A percentile compares a stretch with the other conserved stretches of the same genome.
Conservation (phyloP, 306 rosid species). For the Crataegus laevigata region DNA sequence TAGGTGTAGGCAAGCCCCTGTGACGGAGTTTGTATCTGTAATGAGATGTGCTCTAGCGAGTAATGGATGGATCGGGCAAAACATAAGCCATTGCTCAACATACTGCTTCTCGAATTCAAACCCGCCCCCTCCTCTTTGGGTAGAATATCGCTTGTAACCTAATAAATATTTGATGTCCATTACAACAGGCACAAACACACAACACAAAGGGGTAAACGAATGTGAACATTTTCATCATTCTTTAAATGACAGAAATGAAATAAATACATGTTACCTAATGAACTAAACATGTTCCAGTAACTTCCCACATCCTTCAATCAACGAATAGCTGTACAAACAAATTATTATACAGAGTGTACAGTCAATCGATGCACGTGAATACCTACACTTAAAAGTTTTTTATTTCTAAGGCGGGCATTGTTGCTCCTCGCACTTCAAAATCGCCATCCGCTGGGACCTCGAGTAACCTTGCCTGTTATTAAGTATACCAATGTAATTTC, state of each 20-base stretch:
- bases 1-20: too few relatives aligned
- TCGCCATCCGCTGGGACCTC: conserved; percentile 68
- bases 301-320: conserved; percentile 50
- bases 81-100: background rate
- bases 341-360: conserved; percentile 30
- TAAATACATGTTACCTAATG: conserved; percentile 24
- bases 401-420: conserved; percentile 35
- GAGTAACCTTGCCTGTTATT: conserved; percentile 73
- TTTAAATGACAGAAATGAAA: conserved; percentile 38
- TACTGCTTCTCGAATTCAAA: too few relatives aligned
- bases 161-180: background rate
- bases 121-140: too few relatives aligned
- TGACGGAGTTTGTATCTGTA: too few relatives aligned
- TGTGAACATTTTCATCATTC: conserved; percentile 34
- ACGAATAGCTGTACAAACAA: conserved; percentile 79
- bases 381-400: conserved; percentile 17
- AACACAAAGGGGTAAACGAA: background rate
- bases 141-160: too few relatives aligned
- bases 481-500: conserved; percentile 63
- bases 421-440: conserved; percentile 53
- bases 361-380: conserved; percentile 14
- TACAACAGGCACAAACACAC: background rate
- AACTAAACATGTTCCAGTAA: conserved; percentile 19
- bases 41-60: background rate
- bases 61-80: background rate